These are phyloP conservation scores for Annulohypoxylon maeteangense DNA, from an alignment of 495 filamentous ascomycete genomes.

Conservation along the genomic window DNA sequence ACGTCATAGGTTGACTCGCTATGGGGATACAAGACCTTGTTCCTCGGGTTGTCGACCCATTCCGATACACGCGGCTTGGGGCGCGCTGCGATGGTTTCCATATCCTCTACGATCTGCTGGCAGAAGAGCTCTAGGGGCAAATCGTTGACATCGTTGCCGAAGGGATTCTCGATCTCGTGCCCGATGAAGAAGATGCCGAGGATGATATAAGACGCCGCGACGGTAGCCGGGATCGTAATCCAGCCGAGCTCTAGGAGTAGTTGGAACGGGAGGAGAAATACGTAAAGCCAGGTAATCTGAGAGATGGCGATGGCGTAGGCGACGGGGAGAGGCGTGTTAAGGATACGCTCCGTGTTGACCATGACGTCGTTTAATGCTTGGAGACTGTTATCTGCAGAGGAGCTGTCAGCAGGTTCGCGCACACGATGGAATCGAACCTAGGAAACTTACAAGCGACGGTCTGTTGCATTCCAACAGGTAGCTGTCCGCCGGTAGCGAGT, in stretches of 20 bases:
- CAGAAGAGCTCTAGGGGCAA: slow-evolving; percentile 83
- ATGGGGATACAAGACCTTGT: slow-evolving; percentile 75
- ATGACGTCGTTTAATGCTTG: slow-evolving; percentile 76
- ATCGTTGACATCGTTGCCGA: slow-evolving; percentile 89
- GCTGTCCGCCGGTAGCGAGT: slow-evolving; percentile 61
- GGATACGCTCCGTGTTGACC: slow-evolving; percentile 79
- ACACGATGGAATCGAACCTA: neutral
- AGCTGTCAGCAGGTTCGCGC: slow-evolving; percentile 12
- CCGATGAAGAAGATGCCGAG: slow-evolving; percentile 88
- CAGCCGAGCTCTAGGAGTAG: slow-evolving; percentile 70
- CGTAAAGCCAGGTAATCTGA: slow-evolving; percentile 90
- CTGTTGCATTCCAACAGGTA: slow-evolving; percentile 63
- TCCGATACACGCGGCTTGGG: slow-evolving; percentile 66
- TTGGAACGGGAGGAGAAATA: slow-evolving; percentile 86
- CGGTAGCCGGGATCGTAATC: slow-evolving; percentile 86
- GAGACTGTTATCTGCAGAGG: slow-evolving; percentile 58
- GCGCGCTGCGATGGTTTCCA: slow-evolving; percentile 75
- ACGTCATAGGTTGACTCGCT: slow-evolving; percentile 65
- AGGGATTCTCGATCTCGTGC: slow-evolving; percentile 89
- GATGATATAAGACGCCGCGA: slow-evolving; percentile 86
- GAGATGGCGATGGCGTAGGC: slow-evolving; percentile 88
- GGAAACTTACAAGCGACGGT: slow-evolving; percentile 53
- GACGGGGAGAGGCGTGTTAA: slow-evolving; percentile 84
- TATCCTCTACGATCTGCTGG: slow-evolving; percentile 72
- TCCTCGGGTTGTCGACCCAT: slow-evolving; percentile 66